Evolutionary conservation across 2,329 filamentous ascomycete genomes (phyloP).

Genomic region (Phaeosphaeriaceae sp.): DNA sequence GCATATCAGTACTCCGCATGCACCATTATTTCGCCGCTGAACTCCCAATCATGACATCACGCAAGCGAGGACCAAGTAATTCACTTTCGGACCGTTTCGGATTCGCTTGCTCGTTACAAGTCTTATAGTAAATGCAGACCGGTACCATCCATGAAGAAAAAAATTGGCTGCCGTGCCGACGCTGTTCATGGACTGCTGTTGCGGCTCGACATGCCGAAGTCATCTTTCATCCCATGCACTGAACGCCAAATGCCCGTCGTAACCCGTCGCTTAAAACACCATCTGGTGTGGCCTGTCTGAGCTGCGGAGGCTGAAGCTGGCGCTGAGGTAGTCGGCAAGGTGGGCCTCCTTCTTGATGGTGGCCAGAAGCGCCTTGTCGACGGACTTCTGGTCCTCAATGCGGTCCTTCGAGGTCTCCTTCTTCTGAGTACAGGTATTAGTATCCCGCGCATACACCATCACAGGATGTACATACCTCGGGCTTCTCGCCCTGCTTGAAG

Average conservation of each 20-base stretch:
- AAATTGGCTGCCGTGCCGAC: constrained; percentile 44
- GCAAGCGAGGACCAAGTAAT: constrained; percentile 35
- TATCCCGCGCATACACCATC: constrained; percentile 1
- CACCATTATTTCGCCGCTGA: constrained; percentile 29
- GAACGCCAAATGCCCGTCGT: constrained; percentile 48
- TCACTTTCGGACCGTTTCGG: constrained; percentile 51
- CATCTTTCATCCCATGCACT: constrained; percentile 51
- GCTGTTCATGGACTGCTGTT: constrained; percentile 46
- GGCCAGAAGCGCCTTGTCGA: constrained; percentile 95
- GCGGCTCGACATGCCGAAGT: constrained; percentile 50
- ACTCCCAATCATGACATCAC: constrained; percentile 44
- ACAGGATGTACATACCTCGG: constrained; percentile 72
- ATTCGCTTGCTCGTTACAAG: constrained; percentile 52
- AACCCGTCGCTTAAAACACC: constrained; percentile 77
- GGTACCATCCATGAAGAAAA: constrained; percentile 48
- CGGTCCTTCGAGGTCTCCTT: constrained; percentile 93
- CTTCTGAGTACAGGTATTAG: constrained; percentile 70
- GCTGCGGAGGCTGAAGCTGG: constrained; percentile 98
- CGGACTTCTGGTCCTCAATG: constrained; percentile 95
- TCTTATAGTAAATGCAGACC: constrained; percentile 50
- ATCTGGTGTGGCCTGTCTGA: constrained; percentile 99
- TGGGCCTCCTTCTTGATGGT: constrained; percentile 98
- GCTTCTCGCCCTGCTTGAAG: constrained; percentile 99
- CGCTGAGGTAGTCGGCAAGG: constrained; percentile 91
- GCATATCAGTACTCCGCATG: constrained; percentile 37